Evolutionary conservation across 1,139 yeast genomes (phyloP).

Genomic region (Blastobotrys illinoisensis): DNA sequence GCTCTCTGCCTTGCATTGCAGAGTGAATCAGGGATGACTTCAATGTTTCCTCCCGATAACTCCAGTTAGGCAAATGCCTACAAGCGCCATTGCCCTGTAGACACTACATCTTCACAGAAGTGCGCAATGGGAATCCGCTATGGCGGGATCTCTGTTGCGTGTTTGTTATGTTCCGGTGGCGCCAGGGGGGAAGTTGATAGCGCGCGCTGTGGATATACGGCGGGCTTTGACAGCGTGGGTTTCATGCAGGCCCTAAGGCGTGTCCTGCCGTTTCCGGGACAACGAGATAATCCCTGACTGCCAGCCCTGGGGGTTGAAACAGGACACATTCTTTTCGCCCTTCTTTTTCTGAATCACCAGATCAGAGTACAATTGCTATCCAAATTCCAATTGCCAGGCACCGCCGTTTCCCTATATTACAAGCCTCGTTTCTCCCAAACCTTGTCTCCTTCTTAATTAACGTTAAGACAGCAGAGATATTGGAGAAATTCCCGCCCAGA

Average conservation of each 20-base stretch:
- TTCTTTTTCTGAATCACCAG: background rate
- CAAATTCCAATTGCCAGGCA: background rate
- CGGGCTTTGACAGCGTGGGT: background rate
- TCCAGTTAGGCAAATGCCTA: too few species aligned
- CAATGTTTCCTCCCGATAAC: too few species aligned
- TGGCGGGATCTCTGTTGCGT: too few species aligned
- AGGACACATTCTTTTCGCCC: background rate
- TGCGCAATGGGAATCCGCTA: too few species aligned
- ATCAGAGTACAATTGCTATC: background rate
- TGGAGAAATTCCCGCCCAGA: background rate
- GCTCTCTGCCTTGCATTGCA: background rate
- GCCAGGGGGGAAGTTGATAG: background rate
- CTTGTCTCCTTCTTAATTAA: background rate
- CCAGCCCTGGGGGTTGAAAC: background rate
- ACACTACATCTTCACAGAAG: too few species aligned
- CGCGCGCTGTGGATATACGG: background rate
- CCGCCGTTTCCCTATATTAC: background rate
- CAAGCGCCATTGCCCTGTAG: too few species aligned
- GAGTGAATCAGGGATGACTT: background rate
- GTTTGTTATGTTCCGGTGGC: too few species aligned
- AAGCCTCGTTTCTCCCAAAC: background rate
- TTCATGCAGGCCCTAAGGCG: background rate
- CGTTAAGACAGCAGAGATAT: background rate
- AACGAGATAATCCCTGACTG: background rate
- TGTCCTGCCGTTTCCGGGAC: background rate